Evolutionary conservation across 2,329 filamentous ascomycete species (phyloP).

Genomic region (Stemphylium vesicarium): DNA sequence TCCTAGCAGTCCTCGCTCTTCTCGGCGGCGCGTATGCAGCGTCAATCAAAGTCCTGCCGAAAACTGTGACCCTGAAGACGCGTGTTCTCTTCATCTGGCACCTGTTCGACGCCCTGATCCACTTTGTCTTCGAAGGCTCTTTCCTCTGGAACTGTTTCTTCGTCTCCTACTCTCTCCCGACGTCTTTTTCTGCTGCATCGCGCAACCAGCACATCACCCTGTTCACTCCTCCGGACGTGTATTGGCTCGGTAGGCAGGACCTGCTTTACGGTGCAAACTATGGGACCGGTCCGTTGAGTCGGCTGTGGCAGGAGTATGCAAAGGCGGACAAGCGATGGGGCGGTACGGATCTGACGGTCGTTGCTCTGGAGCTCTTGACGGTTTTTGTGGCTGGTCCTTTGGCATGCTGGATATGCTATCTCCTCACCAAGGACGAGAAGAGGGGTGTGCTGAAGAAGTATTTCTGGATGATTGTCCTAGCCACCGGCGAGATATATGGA

Average conservation of each 20-base stretch:
- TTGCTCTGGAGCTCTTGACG: conserved; percentile 66
- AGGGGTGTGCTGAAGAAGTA: conserved; percentile 48
- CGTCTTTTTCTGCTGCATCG: conserved; percentile 38
- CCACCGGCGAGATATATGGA: conserved; percentile 70
- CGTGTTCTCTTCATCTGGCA: conserved; percentile 94
- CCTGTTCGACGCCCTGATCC: conserved; percentile 88
- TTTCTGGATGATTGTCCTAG: conserved; percentile 65
- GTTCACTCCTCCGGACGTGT: conserved; percentile 55
- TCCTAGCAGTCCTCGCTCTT: conserved; percentile 61
- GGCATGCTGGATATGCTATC: conserved; percentile 63
- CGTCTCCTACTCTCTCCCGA: conserved; percentile 59
- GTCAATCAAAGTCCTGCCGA: conserved; percentile 60
- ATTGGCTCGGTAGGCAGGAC: conserved; percentile 61
- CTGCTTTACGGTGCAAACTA: conserved; percentile 66
- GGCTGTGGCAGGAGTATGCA: conserved; percentile 70
- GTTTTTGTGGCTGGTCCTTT: conserved; percentile 65
- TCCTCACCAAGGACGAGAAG: conserved; percentile 51
- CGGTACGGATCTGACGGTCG: conserved; percentile 63
- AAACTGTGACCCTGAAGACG: conserved; percentile 60
- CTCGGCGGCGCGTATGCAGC: conserved; percentile 60
- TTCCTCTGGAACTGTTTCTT: conserved; percentile 97
- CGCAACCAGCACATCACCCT: conserved; percentile 44
- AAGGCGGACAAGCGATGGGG: conserved; percentile 69
- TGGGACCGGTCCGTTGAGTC: conserved; percentile 59
- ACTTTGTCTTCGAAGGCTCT: conserved; percentile 87